Conservation (phyloP, 2,329 filamentous ascomycete species). For the Fusarium austroafricanum region DNA sequence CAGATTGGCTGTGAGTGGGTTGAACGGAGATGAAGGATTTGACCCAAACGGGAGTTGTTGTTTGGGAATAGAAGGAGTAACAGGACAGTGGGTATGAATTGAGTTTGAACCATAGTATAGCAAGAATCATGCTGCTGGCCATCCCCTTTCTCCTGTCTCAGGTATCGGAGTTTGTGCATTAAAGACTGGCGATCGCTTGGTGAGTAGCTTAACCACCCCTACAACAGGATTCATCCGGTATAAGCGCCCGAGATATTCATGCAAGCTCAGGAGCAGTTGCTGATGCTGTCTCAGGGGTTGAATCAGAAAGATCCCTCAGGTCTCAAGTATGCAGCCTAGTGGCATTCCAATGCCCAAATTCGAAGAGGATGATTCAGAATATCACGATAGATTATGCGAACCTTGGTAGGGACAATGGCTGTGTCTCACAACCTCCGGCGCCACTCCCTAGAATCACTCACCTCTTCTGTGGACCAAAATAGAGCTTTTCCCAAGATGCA, state of each 20-base stretch:
- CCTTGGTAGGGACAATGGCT: neutral
- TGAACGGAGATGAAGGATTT: neutral
- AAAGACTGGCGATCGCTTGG: conserved; percentile 8
- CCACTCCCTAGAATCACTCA: conserved; percentile 16
- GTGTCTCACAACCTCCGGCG: neutral
- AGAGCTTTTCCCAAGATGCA: conserved; percentile 8
- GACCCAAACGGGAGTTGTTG: conserved; percentile 5
- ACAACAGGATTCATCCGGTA: neutral
- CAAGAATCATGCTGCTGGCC: neutral
- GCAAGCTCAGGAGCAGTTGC: neutral
- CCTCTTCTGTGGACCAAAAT: conserved; percentile 17
- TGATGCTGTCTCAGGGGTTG: conserved; percentile 15
- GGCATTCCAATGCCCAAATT: neutral
- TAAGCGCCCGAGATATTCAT: conserved; percentile 18
- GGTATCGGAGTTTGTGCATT: conserved; percentile 18
- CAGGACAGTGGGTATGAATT: conserved; percentile 2
- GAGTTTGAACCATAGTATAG: neutral
- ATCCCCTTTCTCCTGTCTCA: conserved; percentile 19
- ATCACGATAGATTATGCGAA: conserved; percentile 1
- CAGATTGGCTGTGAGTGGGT: neutral
- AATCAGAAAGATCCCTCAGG: neutral
- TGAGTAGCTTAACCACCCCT: neutral
- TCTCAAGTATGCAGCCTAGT: conserved; percentile 14
- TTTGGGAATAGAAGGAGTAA: conserved; percentile 8
- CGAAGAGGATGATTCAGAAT: neutral